These are phyloP conservation scores for Fraxinus latifolia DNA, from an alignment of 305 asterid species.

Conservation along the genomic window DNA sequence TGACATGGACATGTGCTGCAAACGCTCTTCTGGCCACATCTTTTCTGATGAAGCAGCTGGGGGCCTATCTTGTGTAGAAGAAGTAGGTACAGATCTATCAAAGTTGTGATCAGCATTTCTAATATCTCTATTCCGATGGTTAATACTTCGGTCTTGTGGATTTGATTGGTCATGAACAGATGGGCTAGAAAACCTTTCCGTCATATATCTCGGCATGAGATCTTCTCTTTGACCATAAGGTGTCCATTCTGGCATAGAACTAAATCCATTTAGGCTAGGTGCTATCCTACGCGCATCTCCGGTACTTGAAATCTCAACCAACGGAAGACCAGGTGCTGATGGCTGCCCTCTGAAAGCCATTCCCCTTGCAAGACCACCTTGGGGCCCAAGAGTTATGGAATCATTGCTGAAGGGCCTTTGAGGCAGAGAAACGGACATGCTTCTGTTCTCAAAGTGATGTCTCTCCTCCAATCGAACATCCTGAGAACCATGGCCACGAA, in stretches of 20 bases:
- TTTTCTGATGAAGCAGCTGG: slow-evolving; percentile 46
- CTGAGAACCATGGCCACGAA: slow-evolving; percentile 53
- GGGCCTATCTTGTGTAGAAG: slow-evolving; percentile 43
- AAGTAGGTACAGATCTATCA: slow-evolving; percentile 41
- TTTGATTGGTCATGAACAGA: slow-evolving; percentile 41
- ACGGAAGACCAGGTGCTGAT: slow-evolving; percentile 37
- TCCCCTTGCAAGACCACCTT: slow-evolving; percentile 91
- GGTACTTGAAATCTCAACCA: slow-evolving; percentile 36
- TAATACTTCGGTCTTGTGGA: slow-evolving; percentile 31
- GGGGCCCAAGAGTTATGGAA: slow-evolving; percentile 76
- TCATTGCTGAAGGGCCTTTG: slow-evolving; percentile 53
- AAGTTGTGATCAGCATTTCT: slow-evolving; percentile 44
- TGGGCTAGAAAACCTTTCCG: slow-evolving; percentile 47
- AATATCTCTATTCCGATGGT: slow-evolving; percentile 43
- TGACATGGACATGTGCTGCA: slow-evolving; percentile 60
- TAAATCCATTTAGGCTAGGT: slow-evolving; percentile 58
- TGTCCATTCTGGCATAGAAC: slow-evolving; percentile 52
- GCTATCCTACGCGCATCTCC: slow-evolving; percentile 53
- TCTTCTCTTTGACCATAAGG: slow-evolving; percentile 62
- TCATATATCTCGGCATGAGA: slow-evolving; percentile 43
- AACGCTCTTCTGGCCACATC: slow-evolving; percentile 50
- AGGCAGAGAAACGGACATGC: slow-evolving; percentile 42
- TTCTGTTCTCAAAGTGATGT: slow-evolving; percentile 43
- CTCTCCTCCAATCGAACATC: slow-evolving; percentile 51
- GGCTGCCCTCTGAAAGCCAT: slow-evolving; percentile 83